Conservation (phyloP, 441 rosid species). For the Omphalea diandra region DNA sequence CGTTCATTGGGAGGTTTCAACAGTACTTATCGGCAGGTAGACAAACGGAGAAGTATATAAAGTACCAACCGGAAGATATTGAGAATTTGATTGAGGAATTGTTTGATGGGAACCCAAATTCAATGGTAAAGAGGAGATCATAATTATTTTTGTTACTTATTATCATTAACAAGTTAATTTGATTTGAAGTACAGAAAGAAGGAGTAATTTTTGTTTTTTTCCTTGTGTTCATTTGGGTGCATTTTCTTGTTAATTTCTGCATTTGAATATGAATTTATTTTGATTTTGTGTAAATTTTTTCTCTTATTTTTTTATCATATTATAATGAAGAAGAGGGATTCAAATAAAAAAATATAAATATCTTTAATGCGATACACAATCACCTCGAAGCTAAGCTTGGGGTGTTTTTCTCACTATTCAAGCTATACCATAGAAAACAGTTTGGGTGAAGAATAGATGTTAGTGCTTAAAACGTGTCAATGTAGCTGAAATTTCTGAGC, state of each 20-base stretch:
- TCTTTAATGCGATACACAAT: too few species aligned
- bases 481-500: too few species aligned
- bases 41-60: conserved; percentile 85
- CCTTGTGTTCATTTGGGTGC: too few species aligned
- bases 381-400: too few species aligned
- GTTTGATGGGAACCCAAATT: conserved; percentile 64
- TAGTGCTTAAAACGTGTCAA: too few species aligned
- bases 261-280: not conserved
- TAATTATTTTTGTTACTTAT: conserved; percentile 41
- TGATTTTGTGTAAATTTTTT: not conserved
- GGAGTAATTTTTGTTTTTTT: conserved; percentile 27
- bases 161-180: not conserved
- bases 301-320: not conserved
- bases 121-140: conserved; percentile 49
- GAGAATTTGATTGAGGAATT: conserved; percentile 69
- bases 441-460: too few species aligned
- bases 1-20: conserved; percentile 72
- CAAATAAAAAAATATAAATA: too few species aligned
- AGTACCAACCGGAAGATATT: conserved; percentile 81
- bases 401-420: too few species aligned
- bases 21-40: conserved; percentile 72
- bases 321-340: too few species aligned
- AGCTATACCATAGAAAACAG: too few species aligned
- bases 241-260: too few species aligned
- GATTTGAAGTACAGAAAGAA: not conserved